Evolutionary conservation across 768 basidiomycete genomes (phyloP), one percentile per base, ranked within the genome.

Genomic region (Boletus pseudo-olivaceus): DNA sequence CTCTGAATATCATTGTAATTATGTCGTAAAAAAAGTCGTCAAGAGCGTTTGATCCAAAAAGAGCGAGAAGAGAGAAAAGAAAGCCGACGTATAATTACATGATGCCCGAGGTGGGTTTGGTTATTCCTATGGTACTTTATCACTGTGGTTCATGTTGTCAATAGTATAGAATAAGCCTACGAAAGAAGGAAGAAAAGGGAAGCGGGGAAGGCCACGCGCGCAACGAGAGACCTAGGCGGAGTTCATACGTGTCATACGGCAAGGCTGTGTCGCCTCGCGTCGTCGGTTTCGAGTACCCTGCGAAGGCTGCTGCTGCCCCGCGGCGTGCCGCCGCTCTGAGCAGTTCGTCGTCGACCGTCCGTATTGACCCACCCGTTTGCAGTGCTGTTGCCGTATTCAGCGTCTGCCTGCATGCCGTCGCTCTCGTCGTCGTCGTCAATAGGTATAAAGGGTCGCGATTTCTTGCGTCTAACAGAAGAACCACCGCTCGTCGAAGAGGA

Each of bases 391-490:
- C 77, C 71, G 52, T 76, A 84, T 67, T 88, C 87, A 19, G 77
- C 85, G 64, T 89, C 88, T 4, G 85, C 87, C 58, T 88, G 81
- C n/a, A 77, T 80, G 1, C 83, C 85, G 34, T 85, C 87, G 58
- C 82, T 84, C 51, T 87, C 84, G 5, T 77, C 76, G 27, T 75
- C 81, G 5, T 83, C 82, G 1, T 81, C 76, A 1, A 74, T 70
- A 7, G 71, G 54, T 19, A 77, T 45, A 56, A 75, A 75, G 5
- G 78, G 76, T 34, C 79, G 75, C 4, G 81, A 82, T 60, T 81
- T 85, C 66, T 82, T 82, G 58, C 77, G 75, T 62, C 75, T 80
- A 50, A 78, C 62, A 51, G 69, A 64, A 29, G 67, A 8, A 54
- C 46, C 51, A 51, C 54, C 30, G 33, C 41, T 55, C 55, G 64